A percentile compares a stretch with the other conserved stretches of the same genome.
Conservation (phyloP, 192 early-diverging fungal species). For the Funneliformis geosporum region DNA sequence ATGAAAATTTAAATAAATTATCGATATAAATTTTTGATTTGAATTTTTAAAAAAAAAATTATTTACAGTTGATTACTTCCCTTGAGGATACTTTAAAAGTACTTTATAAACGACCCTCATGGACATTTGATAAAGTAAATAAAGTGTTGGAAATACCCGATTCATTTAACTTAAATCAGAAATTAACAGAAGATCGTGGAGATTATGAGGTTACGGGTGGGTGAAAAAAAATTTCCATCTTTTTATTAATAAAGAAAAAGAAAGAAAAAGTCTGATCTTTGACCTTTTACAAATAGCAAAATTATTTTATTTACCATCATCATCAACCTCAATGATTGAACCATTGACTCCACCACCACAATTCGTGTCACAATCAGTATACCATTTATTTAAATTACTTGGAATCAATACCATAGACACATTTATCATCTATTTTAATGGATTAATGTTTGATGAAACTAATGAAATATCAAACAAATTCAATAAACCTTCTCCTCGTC, state of each 20-base stretch:
- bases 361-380: neutral
- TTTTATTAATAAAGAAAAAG: neutral
- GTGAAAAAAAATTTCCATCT: neutral
- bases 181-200: neutral
- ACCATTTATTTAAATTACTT: neutral
- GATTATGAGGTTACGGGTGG: neutral
- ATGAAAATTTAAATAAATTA: neutral
- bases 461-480: neutral
- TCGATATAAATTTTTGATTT: neutral
- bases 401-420: neutral
- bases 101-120: neutral
- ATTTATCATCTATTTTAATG: constrained; percentile 13
- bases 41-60: neutral
- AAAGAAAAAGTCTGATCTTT: neutral
- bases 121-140: neutral
- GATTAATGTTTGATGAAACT: neutral
- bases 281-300: neutral
- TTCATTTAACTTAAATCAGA: neutral
- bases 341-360: neutral
- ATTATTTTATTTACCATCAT: constrained; percentile 1
- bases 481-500: too few relatives aligned
- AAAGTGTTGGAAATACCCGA: neutral
- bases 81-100: neutral
- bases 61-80: neutral
- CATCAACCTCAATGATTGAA: neutral